These are phyloP conservation scores for Zangia roseola DNA, from an alignment of 768 basidiomycete species.

Conservation along the genomic window DNA sequence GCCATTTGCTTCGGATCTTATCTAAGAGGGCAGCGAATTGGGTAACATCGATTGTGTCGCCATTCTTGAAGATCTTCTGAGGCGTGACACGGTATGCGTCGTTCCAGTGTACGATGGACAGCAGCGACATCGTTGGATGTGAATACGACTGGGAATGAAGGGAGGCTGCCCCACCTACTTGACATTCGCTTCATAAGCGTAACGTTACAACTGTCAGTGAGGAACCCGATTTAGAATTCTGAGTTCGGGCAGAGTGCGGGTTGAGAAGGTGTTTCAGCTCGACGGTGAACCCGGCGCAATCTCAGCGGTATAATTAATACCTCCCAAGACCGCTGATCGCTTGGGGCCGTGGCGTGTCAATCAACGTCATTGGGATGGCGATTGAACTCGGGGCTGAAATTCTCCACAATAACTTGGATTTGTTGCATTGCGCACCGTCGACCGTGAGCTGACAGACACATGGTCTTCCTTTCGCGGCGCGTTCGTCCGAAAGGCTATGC, in stretches of 20 bases:
- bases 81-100: constrained; percentile 81
- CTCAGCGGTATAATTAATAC: too few species aligned
- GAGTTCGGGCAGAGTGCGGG: background rate
- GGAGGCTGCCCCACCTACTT: too few species aligned
- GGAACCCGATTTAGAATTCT: background rate
- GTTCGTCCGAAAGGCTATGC: background rate
- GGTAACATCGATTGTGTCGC: constrained; percentile 78
- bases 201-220: too few species aligned
- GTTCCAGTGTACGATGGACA: constrained; percentile 69
- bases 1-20: constrained; percentile 60
- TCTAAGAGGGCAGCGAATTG: constrained; percentile 79
- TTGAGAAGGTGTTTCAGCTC: background rate
- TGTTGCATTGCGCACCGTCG: background rate
- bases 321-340: too few species aligned
- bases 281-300: background rate
- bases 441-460: background rate
- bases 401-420: background rate
- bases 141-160: background rate
- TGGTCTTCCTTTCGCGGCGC: constrained; percentile 15
- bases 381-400: too few species aligned
- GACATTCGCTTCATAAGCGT: too few species aligned
- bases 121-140: constrained; percentile 34
- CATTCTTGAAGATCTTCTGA: constrained; percentile 58
- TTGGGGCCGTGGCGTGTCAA: too few species aligned
- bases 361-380: too few species aligned